These are phyloP conservation scores for Neospora caninum DNA, from an alignment of 169 alveolate species.

Conservation along the genomic window DNA sequence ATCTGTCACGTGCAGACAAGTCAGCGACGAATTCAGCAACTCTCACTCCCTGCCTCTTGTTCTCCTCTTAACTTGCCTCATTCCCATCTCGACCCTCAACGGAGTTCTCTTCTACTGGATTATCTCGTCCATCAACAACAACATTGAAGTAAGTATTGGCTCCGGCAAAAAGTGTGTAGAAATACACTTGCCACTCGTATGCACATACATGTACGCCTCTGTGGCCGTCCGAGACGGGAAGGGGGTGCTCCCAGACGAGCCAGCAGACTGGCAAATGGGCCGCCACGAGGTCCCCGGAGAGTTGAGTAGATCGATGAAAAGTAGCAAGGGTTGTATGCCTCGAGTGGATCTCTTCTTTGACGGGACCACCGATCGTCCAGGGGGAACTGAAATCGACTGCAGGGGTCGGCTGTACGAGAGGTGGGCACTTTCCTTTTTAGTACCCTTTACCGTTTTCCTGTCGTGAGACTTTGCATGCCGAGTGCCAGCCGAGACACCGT, in stretches of 20 bases:
- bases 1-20: background rate
- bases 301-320: background rate
- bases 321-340: background rate
- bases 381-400: too few species aligned
- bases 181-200: too few species aligned
- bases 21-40: constrained; percentile 24
- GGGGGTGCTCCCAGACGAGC: background rate
- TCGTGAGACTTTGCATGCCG: too few species aligned
- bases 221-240: too few species aligned
- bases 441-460: too few species aligned
- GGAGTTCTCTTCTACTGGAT: constrained; percentile 46
- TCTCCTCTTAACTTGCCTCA: background rate
- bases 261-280: background rate
- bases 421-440: too few species aligned
- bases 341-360: too few species aligned
- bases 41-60: constrained; percentile 6
- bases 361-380: too few species aligned
- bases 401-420: too few species aligned
- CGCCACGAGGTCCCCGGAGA: background rate
- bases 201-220: background rate
- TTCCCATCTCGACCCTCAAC: constrained; percentile 30
- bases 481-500: too few species aligned
- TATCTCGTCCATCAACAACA: constrained; percentile 24
- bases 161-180: background rate
- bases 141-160: constrained; percentile 11